Evolutionary conservation across 2,329 filamentous ascomycete genomes (phyloP), one percentile per base, ranked within the genome.

Genomic region (Parasarocladium wereldwijsianum): DNA sequence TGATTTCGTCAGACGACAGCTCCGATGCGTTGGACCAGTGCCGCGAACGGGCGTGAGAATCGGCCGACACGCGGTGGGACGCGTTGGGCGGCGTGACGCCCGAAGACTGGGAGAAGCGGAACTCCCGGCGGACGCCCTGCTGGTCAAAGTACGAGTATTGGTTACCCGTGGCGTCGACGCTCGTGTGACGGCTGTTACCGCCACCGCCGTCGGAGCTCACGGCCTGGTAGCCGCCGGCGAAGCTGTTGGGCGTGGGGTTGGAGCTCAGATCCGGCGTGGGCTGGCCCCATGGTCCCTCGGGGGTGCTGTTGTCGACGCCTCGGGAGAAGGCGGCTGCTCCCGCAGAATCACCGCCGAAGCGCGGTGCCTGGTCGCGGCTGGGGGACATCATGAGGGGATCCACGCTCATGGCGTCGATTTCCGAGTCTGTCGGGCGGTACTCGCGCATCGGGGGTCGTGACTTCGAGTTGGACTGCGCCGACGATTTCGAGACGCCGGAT

Each of bases 21-120:
- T 64, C 60, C 24, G 61, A 65, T 5, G 53, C 49, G 35, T 60
- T 53, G 42, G 60, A 65, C 25, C 43, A 43, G 5, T 61, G 47
- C 3, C 62, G n/a, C n/a, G 55, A 26, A 49, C 46, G 31, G 62
- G 60, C 2, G 36, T 38, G 49, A 3, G 58, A 61, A 27, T 62
- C 60, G 17, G 43, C 43, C 37, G 52, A 59, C 17, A 36, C 40
- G 3, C 49, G 42, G 20, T 47, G 40, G 17, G 40, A 36, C 6
- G 18, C 31, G 16, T 14, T 25, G 6, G 22, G 14, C 13, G 19
- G 40, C 42, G 20, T 39, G 36, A 31, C 42, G 32, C 31, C 45
- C 34, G 34, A 38, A 24, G 24, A 35, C n/a, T 29, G 27, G n/a
- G n/a, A n/a, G n/a, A n/a, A n/a, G n/a, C n/a, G n/a, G n/a, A n/a